phyloP scores from a whole-genome alignment of 2,329 filamentous ascomycete genomes.

The Emericellopsis cladophorae region DNA sequence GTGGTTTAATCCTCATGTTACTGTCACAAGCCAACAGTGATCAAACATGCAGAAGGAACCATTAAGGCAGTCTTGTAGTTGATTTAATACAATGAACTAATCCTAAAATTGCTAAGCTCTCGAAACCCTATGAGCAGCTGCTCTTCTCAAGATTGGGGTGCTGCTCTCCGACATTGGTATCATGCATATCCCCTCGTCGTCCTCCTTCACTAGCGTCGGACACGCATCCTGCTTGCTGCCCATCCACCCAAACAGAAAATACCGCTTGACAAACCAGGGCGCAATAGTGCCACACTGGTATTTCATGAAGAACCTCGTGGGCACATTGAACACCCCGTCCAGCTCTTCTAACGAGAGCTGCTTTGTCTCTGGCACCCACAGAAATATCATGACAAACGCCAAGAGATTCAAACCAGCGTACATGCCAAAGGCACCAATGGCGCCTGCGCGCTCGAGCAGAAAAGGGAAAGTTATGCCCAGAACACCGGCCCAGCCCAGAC shows the following conservation, averaged over 20 bases:
- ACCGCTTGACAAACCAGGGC: constrained; percentile 3
- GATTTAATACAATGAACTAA: too few relatives aligned
- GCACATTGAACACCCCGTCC: constrained; percentile 35
- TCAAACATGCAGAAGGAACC: too few relatives aligned
- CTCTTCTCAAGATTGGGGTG: too few relatives aligned
- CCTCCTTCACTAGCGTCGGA: too few relatives aligned
- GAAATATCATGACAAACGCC: constrained; percentile 42
- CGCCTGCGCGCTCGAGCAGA: constrained; percentile 22
- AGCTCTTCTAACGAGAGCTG: constrained; percentile 36
- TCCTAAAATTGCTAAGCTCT: too few relatives aligned
- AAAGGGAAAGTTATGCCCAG: constrained; percentile 38
- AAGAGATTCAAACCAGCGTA: constrained; percentile 44
- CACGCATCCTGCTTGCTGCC: too few relatives aligned
- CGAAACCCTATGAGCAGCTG: too few relatives aligned
- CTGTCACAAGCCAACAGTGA: too few relatives aligned
- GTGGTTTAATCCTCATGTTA: too few relatives aligned
- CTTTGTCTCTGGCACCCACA: constrained; percentile 43
- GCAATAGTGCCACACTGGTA: constrained; percentile 16
- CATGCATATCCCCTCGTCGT: too few relatives aligned
- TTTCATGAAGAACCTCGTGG: constrained; percentile 24
- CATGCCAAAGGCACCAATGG: constrained; percentile 28
- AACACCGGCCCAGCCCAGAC: constrained; percentile 39
- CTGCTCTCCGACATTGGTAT: too few relatives aligned
- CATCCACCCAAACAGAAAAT: background rate
- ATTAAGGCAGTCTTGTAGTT: too few relatives aligned